Evolutionary conservation across 768 basidiomycete species (phyloP).

Genomic region (Termitomyces titanicus): DNA sequence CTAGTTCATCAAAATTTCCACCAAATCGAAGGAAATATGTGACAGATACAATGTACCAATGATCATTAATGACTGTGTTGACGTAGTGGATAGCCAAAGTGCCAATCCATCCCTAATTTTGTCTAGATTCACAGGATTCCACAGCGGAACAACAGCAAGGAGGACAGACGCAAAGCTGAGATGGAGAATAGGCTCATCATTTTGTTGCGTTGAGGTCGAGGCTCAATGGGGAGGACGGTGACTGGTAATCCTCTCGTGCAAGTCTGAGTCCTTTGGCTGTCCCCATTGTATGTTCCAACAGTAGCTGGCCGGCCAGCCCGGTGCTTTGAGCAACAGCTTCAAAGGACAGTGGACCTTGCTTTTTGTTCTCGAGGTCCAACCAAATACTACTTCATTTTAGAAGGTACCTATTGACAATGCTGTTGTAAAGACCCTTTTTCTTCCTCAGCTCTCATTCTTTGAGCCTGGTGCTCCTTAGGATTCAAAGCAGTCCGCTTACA

Average conservation of each 20-base stretch:
- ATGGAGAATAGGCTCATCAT: conserved; percentile 33
- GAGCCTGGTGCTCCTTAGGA: conserved; percentile 32
- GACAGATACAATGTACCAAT: conserved; percentile 76
- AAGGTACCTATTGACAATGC: conserved; percentile 1
- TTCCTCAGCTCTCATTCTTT: neutral
- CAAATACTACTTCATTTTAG: too few relatives aligned
- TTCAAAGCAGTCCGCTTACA: conserved; percentile 2
- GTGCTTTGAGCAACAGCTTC: neutral
- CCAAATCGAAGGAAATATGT: too few relatives aligned
- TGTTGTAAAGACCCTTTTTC: conserved; percentile 2
- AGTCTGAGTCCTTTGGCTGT: conserved; percentile 22
- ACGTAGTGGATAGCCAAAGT: conserved; percentile 51
- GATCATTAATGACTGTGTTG: conserved; percentile 85
- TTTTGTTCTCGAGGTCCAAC: conserved; percentile 6
- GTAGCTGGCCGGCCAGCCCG: conserved; percentile 4
- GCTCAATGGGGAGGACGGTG: conserved; percentile 34
- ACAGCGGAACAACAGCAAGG: neutral
- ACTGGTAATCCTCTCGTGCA: conserved; percentile 23
- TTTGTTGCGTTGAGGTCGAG: conserved; percentile 34
- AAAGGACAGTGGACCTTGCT: conserved; percentile 14
- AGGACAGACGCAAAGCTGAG: neutral
- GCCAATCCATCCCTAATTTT: conserved; percentile 35
- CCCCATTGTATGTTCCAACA: conserved; percentile 25
- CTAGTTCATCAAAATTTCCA: conserved; percentile 77
- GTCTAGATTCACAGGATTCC: conserved; percentile 16